These are phyloP conservation scores for Myxozyma mucilagina DNA, from an alignment of 805 yeast genomes.

Conservation along the genomic window DNA sequence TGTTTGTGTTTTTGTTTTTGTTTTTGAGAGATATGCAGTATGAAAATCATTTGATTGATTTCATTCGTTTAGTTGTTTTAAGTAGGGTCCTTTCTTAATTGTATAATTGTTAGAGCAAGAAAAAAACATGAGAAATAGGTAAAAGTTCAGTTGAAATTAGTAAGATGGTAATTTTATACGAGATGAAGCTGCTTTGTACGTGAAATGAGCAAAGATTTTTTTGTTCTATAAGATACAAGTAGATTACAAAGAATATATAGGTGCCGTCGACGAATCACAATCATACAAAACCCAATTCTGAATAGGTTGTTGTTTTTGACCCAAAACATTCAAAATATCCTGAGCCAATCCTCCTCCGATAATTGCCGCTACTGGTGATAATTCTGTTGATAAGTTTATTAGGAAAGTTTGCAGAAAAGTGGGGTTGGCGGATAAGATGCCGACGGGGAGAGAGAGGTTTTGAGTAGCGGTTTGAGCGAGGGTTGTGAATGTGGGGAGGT, in stretches of 20 bases:
- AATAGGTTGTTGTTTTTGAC: constrained; percentile 74
- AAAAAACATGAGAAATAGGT: too few relatives aligned
- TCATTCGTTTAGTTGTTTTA: too few relatives aligned
- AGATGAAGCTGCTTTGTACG: too few relatives aligned
- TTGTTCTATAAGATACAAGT: background rate
- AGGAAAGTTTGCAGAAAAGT: constrained; percentile 41
- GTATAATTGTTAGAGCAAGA: too few relatives aligned
- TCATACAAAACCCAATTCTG: constrained; percentile 80
- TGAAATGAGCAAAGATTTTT: background rate
- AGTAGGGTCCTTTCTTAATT: too few relatives aligned
- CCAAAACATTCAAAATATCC: constrained; percentile 79
- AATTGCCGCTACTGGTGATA: constrained; percentile 81
- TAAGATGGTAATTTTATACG: too few relatives aligned
- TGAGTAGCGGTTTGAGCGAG: constrained; percentile 26
- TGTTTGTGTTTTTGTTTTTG: too few relatives aligned
- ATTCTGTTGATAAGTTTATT: constrained; percentile 51
- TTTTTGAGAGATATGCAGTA: too few relatives aligned
- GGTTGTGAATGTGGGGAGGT: constrained; percentile 7
- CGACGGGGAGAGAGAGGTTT: constrained; percentile 50
- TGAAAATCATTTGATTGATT: too few relatives aligned
- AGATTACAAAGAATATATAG: constrained; percentile 53
- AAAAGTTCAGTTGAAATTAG: too few relatives aligned
- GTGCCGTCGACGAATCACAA: constrained; percentile 70
- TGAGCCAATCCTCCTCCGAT: constrained; percentile 90
- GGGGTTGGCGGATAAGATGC: constrained; percentile 48